A percentile compares a stretch with the other conserved stretches of the same genome.
These are phyloP conservation scores for Pseudocercospora fuligena DNA, from an alignment of 2,329 filamentous ascomycete genomes.

Conservation along the genomic window DNA sequence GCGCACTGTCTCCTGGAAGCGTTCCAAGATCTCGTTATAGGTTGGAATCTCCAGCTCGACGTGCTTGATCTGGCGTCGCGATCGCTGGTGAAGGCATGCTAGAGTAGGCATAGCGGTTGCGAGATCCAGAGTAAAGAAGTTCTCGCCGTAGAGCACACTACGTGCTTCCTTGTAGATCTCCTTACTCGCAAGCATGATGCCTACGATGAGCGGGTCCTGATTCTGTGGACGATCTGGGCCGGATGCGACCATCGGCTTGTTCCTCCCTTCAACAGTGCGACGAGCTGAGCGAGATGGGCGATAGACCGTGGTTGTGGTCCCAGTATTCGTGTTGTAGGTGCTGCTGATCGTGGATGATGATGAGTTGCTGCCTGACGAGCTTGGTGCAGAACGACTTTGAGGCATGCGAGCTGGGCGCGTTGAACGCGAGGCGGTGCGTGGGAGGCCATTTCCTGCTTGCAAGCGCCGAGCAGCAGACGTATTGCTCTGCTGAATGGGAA, in stretches of 20 bases:
- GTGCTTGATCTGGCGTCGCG: conserved; percentile 49
- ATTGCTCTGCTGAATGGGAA: neutral
- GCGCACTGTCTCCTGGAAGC: conserved; percentile 53
- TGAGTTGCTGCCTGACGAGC: conserved; percentile 13
- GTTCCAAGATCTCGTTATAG: conserved; percentile 53
- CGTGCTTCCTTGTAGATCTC: conserved; percentile 49
- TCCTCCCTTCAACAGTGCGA: neutral
- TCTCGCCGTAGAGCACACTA: conserved; percentile 47
- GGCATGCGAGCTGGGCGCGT: conserved; percentile 4
- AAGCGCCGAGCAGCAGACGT: neutral
- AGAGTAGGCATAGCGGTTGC: conserved; percentile 46
- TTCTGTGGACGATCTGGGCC: conserved; percentile 30
- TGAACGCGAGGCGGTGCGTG: neutral
- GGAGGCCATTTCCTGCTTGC: neutral
- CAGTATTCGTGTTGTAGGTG: neutral
- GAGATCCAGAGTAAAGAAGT: conserved; percentile 47
- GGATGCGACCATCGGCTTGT: neutral
- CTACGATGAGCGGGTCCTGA: conserved; percentile 45
- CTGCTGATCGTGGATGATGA: neutral
- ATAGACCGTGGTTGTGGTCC: neutral
- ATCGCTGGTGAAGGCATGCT: conserved; percentile 48
- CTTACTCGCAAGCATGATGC: conserved; percentile 46
- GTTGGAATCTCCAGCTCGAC: conserved; percentile 51
- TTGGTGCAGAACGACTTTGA: conserved; percentile 8
- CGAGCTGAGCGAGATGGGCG: neutral